These are phyloP conservation scores for Seiridium cupressi DNA, from an alignment of 2,329 filamentous ascomycete species.

Conservation along the genomic window DNA sequence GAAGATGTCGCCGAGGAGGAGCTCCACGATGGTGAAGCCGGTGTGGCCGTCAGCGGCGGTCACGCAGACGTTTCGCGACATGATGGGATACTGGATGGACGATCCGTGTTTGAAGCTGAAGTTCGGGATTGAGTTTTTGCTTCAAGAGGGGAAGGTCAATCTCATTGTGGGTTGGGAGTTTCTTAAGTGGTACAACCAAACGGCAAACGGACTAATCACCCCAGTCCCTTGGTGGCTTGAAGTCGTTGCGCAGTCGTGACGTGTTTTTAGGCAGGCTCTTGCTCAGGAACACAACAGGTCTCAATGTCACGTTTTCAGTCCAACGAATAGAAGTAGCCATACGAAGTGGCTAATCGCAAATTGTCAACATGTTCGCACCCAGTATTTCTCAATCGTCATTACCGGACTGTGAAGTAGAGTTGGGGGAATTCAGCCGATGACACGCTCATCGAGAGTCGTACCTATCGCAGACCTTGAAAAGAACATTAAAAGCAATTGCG, in stretches of 20 bases:
- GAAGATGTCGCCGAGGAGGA: conserved; percentile 45
- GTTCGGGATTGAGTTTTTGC: neutral
- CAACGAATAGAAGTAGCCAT: too few species aligned
- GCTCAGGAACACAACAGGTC: too few species aligned
- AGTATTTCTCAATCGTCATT: neutral
- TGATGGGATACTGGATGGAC: conserved; percentile 15
- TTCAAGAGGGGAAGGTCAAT: neutral
- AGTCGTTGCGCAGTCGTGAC: too few species aligned
- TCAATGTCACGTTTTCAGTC: too few species aligned
- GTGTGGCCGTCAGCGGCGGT: conserved; percentile 49
- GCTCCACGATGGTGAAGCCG: conserved; percentile 48
- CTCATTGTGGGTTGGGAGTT: neutral
- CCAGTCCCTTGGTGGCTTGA: too few species aligned
- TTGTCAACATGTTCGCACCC: neutral
- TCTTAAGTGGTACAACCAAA: too few species aligned
- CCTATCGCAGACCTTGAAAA: neutral
- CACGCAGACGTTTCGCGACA: conserved; percentile 47
- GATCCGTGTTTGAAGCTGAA: neutral
- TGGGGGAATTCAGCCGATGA: neutral
- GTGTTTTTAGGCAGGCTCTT: too few species aligned
- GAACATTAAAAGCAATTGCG: neutral
- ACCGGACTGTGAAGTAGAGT: neutral
- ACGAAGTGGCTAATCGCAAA: neutral
- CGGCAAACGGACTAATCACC: too few species aligned
- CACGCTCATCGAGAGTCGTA: neutral